These are phyloP conservation scores for Perkinsus marinus DNA, from an alignment of 169 alveolate species.

Conservation along the genomic window DNA sequence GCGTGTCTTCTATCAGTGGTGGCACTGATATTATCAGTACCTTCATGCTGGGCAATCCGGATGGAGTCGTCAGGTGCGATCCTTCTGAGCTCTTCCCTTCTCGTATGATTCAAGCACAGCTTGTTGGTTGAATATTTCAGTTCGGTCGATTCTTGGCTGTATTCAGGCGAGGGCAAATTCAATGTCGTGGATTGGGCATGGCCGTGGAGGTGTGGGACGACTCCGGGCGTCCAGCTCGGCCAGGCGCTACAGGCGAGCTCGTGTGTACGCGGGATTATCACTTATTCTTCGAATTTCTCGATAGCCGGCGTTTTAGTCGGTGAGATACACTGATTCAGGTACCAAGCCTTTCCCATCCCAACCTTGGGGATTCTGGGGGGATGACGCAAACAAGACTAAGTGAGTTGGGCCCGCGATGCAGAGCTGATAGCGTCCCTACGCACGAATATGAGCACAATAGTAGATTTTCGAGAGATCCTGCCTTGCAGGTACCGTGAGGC, in stretches of 20 bases:
- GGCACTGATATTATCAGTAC: slow-evolving; percentile 12
- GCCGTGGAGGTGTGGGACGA: slow-evolving; percentile 10
- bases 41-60: slow-evolving; percentile 6
- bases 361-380: slow-evolving; percentile 8
- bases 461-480: no score
- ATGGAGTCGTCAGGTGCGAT: neutral
- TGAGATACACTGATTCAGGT: neutral
- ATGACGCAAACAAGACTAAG: neutral
- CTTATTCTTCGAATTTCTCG: no score
- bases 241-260: slow-evolving; percentile 11
- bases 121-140: neutral
- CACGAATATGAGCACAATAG: no score
- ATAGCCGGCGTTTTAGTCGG: no score
- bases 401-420: no score
- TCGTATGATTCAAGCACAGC: neutral
- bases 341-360: slow-evolving; percentile 9
- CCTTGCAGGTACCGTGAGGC: neutral
- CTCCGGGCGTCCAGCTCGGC: neutral
- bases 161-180: neutral
- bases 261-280: slow-evolving; percentile 5
- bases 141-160: neutral
- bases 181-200: slow-evolving; percentile 3
- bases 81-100: neutral
- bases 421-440: no score
- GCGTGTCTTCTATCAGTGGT: slow-evolving; percentile 8